Evolutionary conservation across 345 rosid species (phyloP), one percentile per base, ranked within the genome.

Genomic region (Eutrema yunnanense): DNA sequence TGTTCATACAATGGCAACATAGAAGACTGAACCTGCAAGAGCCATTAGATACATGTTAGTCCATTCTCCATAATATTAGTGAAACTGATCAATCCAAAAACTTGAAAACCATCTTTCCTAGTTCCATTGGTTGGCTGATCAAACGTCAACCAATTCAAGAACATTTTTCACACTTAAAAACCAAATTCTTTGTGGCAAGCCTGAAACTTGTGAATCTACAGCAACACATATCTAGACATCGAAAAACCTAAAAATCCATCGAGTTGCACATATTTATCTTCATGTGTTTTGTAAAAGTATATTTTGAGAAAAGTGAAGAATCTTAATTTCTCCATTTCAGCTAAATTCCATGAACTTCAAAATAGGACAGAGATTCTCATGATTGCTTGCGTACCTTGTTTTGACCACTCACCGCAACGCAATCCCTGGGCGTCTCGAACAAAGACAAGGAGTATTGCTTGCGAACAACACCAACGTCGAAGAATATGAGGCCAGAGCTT

Each of bases 361-460:
- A 46, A 48, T n/a, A 37, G 1, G 40, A 37, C 9, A 7, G 40
- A 37, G 9, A 37, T 8, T n/a, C 19, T 29, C 19, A 38, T 16
- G 1, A 40, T 10, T 8, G 6, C 7, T 13, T 12, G 0, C 47
- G 22, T 51, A 73, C 78, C 78, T 73, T 48, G 43, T 56, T n/a
- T 19, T 41, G 40, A 12, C 27, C 75, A 27, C 6, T 37, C 54
- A 71, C 87, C 3, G 85, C 90, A 70, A 78, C 67, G 62, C 98
- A 93, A 26, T 87, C 97, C 40, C 83, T 85, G 0, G 97, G 94
- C n/a, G 88, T 82, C 71, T 93, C 98, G 13, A 93, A 90, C 78
- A 89, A 71, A 22, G 98, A 91, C 75, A 93, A 80, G 3, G 98
- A 79, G 71, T 85, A 90, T 73, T 93, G 96, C 82, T 93, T 90